phyloP scores from a whole-genome alignment of 345 rosid genomes.

The Populus davidiana region DNA sequence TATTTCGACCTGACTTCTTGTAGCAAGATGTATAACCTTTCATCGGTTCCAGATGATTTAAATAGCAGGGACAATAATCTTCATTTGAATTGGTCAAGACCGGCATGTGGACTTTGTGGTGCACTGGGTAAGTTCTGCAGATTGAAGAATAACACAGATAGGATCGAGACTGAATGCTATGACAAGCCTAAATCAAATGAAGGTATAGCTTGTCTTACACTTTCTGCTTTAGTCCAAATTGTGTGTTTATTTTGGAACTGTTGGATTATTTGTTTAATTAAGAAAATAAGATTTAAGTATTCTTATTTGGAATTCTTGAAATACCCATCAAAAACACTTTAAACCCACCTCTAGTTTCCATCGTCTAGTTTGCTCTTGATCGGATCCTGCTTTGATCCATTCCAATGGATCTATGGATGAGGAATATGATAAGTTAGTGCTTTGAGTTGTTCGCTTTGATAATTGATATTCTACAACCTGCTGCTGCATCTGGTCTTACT shows the following conservation, averaged over 20 bases:
- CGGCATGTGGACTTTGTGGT: background rate
- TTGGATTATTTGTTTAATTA: background rate
- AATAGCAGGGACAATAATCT: background rate
- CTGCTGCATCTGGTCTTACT: too few relatives aligned
- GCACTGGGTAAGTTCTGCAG: background rate
- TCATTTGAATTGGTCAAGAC: background rate
- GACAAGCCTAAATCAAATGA: background rate
- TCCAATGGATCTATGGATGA: too few relatives aligned
- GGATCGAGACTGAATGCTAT: conserved; percentile 4
- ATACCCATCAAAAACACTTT: too few relatives aligned
- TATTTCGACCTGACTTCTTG: background rate
- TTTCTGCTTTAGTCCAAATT: background rate
- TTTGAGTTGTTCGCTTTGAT: too few relatives aligned
- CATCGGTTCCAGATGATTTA: background rate
- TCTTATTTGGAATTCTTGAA: too few relatives aligned
- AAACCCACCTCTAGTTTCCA: too few relatives aligned
- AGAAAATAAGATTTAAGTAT: background rate
- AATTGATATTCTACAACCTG: too few relatives aligned
- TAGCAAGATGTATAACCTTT: too few relatives aligned
- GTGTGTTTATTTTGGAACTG: background rate
- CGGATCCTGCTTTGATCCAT: too few relatives aligned
- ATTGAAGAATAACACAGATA: background rate
- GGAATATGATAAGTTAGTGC: too few relatives aligned
- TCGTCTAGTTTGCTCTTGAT: too few relatives aligned
- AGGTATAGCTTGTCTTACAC: background rate